phyloP scores from a whole-genome alignment of 805 yeast species.

The Barnettozyma populi region DNA sequence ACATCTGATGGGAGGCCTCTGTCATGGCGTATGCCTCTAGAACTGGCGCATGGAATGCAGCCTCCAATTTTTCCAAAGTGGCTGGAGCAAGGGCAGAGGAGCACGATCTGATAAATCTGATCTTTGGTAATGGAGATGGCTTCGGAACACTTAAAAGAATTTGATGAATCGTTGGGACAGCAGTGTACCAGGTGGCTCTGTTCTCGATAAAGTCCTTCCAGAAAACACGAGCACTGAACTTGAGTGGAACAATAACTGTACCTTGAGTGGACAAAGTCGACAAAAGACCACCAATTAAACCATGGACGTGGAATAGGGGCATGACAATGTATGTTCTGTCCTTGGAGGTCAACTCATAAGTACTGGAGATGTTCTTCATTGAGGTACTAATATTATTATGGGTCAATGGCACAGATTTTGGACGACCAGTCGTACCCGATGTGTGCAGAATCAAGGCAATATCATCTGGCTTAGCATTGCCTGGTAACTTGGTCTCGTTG shows the following conservation, averaged over 20 bases:
- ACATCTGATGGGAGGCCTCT: slow-evolving; percentile 77
- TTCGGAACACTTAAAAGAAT: slow-evolving; percentile 48
- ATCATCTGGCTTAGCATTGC: slow-evolving; percentile 42
- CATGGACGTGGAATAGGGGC: slow-evolving; percentile 79
- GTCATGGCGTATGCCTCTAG: slow-evolving; percentile 79
- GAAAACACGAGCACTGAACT: slow-evolving; percentile 55
- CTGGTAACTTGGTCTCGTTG: slow-evolving; percentile 30
- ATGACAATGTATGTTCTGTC: slow-evolving; percentile 63
- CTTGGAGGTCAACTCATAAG: slow-evolving; percentile 43
- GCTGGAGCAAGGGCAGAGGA: slow-evolving; percentile 67
- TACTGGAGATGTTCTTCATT: slow-evolving; percentile 50
- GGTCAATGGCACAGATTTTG: slow-evolving; percentile 69
- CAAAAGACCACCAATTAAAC: slow-evolving; percentile 59
- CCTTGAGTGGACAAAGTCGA: slow-evolving; percentile 60
- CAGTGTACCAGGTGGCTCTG: slow-evolving; percentile 65
- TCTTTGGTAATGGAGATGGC: slow-evolving; percentile 47
- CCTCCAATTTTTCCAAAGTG: slow-evolving; percentile 52
- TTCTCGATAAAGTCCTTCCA: slow-evolving; percentile 51
- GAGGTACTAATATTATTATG: slow-evolving; percentile 59
- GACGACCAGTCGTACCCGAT: slow-evolving; percentile 72
- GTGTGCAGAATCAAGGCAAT: slow-evolving; percentile 66
- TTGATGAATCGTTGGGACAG: slow-evolving; percentile 73
- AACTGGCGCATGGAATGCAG: slow-evolving; percentile 58
- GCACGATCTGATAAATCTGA: slow-evolving; percentile 67
- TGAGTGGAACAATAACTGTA: slow-evolving; percentile 53